These are phyloP conservation scores for Penicillium roqueforti DNA, from an alignment of 495 filamentous ascomycete genomes.

Conservation along the genomic window DNA sequence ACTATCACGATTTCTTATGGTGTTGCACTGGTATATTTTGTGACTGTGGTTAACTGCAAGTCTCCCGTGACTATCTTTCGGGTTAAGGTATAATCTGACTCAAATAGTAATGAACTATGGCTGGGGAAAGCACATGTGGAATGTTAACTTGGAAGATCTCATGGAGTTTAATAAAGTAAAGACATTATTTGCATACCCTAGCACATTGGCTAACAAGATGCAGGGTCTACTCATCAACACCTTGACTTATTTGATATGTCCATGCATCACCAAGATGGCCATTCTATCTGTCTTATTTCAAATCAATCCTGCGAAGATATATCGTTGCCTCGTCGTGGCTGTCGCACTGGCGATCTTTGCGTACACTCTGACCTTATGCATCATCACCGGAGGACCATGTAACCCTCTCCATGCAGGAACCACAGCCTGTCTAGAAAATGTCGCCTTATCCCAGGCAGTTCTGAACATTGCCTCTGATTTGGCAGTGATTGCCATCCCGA, in stretches of 20 bases:
- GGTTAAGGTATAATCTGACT: neutral
- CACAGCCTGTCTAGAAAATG: slow-evolving; percentile 16
- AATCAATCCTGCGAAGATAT: slow-evolving; percentile 12
- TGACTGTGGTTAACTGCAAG: slow-evolving; percentile 15
- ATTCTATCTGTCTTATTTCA: slow-evolving; percentile 19
- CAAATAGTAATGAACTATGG: slow-evolving; percentile 17
- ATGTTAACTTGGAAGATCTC: slow-evolving; percentile 18
- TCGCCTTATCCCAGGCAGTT: slow-evolving; percentile 16
- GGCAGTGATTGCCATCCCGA: slow-evolving; percentile 14
- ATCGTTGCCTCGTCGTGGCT: slow-evolving; percentile 12
- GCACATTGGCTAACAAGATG: neutral
- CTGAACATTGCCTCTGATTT: slow-evolving; percentile 19
- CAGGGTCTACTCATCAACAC: slow-evolving; percentile 13
- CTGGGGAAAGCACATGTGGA: slow-evolving; percentile 22
- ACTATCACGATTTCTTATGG: slow-evolving; percentile 21
- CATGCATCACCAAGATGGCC: slow-evolving; percentile 14
- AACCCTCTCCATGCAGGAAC: slow-evolving; percentile 18
- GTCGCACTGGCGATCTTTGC: slow-evolving; percentile 14
- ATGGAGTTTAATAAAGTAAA: slow-evolving; percentile 12
- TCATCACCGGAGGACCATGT: slow-evolving; percentile 20
- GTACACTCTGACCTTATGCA: slow-evolving; percentile 18
- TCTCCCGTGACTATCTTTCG: neutral
- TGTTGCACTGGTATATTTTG: slow-evolving; percentile 12
- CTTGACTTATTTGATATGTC: slow-evolving; percentile 13
- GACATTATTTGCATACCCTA: neutral